Evolutionary conservation across 2,329 filamentous ascomycete genomes (phyloP), one percentile per base, ranked within the genome.

Genomic region (Exophiala oligosperma): DNA sequence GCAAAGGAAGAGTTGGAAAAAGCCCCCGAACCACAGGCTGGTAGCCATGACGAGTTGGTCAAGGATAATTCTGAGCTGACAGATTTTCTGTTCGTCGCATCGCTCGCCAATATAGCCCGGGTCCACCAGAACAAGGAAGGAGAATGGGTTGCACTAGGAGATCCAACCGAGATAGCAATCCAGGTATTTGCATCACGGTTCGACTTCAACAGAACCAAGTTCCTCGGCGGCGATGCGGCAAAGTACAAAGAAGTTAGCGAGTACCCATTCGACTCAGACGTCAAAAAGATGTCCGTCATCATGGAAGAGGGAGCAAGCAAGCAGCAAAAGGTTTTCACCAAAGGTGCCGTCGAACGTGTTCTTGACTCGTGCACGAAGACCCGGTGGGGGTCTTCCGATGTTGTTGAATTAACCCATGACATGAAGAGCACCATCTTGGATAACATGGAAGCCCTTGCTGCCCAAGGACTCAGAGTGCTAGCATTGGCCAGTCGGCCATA

Each of bases 221-320:
- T 82, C 64, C 80, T 79, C 0, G 74, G 76, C 11, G 81, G 79
- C 2, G 75, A 2, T 81, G 1, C 73, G 73, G 3, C 74, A 81
- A 0, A 66, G 28, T 87, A 84, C 84, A 76, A 74, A 21, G 78
- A 87, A 64, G 73, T 86, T 24, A 83, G 84, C 1, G 88, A 91
- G 66, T 89, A 88, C 58, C 88, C 87, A 0, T 91, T 91, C 62
- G 88, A 91, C 68, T 90, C 87, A 0, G 84, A 84, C 57, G 82
- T 90, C 62, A 91, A 91, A 76, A 88, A 86, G 66, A 91, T 91
- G 88, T 88, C 86, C 0, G 86, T 89, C 38, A 84, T 90, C 53
- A 88, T 87, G 70, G 66, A 70, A 9, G 68, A 70, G 60, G 63
- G 5, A 54, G 60, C 43, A 53, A 57, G 12, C 38, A 35, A 64